Conservation (phyloP, 345 rosid species). For the Melaleuca alternifolia region DNA sequence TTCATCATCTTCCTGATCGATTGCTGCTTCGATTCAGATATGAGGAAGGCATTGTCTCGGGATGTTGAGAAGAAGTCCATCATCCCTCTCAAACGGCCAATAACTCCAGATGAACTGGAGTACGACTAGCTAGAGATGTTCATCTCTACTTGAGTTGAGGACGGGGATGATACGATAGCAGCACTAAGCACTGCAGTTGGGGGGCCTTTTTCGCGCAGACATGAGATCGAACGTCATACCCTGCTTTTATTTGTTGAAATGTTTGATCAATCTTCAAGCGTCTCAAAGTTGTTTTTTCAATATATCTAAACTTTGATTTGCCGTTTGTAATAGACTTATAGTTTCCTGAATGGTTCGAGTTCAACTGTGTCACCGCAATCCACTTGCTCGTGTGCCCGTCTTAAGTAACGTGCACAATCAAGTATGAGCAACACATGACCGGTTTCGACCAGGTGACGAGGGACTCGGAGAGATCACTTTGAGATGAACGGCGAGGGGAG, state of each 20-base stretch:
- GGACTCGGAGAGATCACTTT: background rate
- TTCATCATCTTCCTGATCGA: background rate
- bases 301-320: background rate
- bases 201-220: background rate
- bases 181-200: background rate
- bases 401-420: background rate
- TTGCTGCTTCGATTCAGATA: constrained; percentile 33
- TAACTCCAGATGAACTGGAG: constrained; percentile 84
- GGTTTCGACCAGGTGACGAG: rapidly evolving
- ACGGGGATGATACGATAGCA: background rate
- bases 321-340: background rate
- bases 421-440: background rate
- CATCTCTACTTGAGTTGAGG: background rate
- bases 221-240: background rate
- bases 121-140: constrained; percentile 52
- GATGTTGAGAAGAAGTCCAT: constrained; percentile 83
- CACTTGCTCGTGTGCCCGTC: background rate
- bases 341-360: background rate
- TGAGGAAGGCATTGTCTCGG: constrained; percentile 88
- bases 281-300: background rate
- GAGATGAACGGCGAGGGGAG: background rate
- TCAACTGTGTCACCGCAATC: background rate
- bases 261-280: background rate
- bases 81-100: constrained; percentile 77
- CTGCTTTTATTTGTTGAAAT: background rate